These are phyloP conservation scores for Hypoxylon fuscum DNA, from an alignment of 495 filamentous ascomycete species.

Conservation along the genomic window DNA sequence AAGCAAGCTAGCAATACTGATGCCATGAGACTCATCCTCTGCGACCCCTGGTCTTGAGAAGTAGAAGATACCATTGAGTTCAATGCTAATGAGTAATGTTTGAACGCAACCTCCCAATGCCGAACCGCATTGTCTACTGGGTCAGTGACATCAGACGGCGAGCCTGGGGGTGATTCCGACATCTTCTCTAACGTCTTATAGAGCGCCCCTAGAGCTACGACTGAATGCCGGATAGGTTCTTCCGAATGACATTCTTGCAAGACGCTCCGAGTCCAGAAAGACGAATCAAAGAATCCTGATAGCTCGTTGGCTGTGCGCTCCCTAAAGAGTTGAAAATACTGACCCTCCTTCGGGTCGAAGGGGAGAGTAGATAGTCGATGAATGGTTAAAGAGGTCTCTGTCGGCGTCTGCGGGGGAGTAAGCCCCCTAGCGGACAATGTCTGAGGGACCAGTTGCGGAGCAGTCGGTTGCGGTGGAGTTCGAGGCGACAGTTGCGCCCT, in stretches of 20 bases:
- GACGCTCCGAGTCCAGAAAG: constrained; percentile 67
- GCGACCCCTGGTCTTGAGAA: constrained; percentile 45
- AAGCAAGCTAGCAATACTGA: constrained; percentile 60
- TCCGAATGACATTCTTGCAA: constrained; percentile 69
- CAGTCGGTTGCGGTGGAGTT: constrained; percentile 2
- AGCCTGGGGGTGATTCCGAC: constrained; percentile 57
- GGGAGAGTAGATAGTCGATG: constrained; percentile 50
- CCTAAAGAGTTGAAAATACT: constrained; percentile 68
- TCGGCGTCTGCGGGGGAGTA: constrained; percentile 51
- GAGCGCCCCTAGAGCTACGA: constrained; percentile 69
- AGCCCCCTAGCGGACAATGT: neutral
- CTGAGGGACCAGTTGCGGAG: constrained; percentile 5
- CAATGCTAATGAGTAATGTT: constrained; percentile 55
- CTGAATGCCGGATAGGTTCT: constrained; percentile 70
- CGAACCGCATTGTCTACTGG: constrained; percentile 45
- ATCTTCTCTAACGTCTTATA: constrained; percentile 68
- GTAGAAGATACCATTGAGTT: constrained; percentile 46
- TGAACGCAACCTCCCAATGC: constrained; percentile 57
- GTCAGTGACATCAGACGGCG: constrained; percentile 45
- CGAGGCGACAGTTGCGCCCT: constrained; percentile 10
- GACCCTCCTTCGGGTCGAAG: constrained; percentile 57
- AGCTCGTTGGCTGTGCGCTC: constrained; percentile 65
- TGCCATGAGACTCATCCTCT: constrained; percentile 59
- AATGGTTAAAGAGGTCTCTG: constrained; percentile 23
- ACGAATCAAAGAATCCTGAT: constrained; percentile 69